Evolutionary conservation across 768 basidiomycete species (phyloP), one percentile per base, ranked within the genome.

Genomic region (Boletus reticuloceps): DNA sequence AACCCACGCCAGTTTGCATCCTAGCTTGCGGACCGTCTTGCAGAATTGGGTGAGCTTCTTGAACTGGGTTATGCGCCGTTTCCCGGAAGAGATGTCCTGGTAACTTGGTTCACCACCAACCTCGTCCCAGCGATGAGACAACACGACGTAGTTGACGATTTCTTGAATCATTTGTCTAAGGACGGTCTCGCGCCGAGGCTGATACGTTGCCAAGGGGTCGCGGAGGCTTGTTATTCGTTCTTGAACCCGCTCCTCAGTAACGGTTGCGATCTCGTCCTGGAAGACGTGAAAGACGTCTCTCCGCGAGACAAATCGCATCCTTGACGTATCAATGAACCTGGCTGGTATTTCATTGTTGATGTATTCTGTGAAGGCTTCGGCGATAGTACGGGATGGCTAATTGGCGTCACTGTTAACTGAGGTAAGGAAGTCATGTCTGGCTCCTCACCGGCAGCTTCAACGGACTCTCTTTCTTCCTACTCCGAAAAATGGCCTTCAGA

Each of bases 61-160:
- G 34, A 31, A 59, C 37, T 31, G 7, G 31, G 43, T 22, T 7
- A 44, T 9, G 14, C 31, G 2, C 10, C 19, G 46, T 20, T 38
- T 43, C 29, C 54, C 14, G 32, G 2, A 6, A 7, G 40, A 37
- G n/a, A 58, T 11, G n/a, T 58, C 58, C 13, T 42, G 45, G 37
- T 39, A 64, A 4, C 39, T 51, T 36, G 62, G 62, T 45, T 62
- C 61, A 27, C 40, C 45, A 1, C 9, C 20, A 17, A n/a, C n/a
- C 31, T 50, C 52, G 12, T 48, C 44, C 62, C 61, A 60, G 14
- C 45, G 56, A 31, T 62, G 61, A 25, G 61, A 62, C 27, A 62
- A 44, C 14, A 64, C 32, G 13, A 14, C 61, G 16, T 62, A 64
- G 44, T 39, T 4, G 2, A 60, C 36, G 3, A 54, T 20, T 14